Conservation (phyloP, 2,329 filamentous ascomycete species). For the Chaetoscypha palmicola region DNA sequence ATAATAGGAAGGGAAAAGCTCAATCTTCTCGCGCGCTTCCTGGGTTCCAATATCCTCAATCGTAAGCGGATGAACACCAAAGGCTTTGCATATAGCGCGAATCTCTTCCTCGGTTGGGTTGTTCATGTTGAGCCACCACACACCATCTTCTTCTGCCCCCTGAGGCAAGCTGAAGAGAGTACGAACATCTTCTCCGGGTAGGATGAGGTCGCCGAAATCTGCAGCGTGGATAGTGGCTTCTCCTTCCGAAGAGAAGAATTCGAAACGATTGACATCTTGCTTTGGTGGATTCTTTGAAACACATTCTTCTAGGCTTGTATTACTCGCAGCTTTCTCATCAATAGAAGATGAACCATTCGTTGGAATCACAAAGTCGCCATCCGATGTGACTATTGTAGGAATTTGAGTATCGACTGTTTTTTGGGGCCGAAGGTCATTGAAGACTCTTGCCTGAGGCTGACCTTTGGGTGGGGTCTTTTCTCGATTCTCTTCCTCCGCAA, state of each 20-base stretch:
- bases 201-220: constrained; percentile 78
- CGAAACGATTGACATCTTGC: constrained; percentile 70
- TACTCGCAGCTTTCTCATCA: constrained; percentile 41
- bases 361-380: constrained; percentile 52
- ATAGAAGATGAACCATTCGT: constrained; percentile 39
- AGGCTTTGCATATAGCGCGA: constrained; percentile 81
- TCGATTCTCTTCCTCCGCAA: constrained; percentile 54
- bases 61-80: constrained; percentile 90
- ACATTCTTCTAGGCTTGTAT: constrained; percentile 24
- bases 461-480: constrained; percentile 32
- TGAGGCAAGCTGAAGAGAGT: constrained; percentile 71
- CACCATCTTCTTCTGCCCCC: constrained; percentile 60
- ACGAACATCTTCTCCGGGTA: constrained; percentile 83
- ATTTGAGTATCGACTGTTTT: constrained; percentile 1
- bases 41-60: constrained; percentile 94
- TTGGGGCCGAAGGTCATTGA: constrained; percentile 29
- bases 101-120: constrained; percentile 86
- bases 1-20: constrained; percentile 95
- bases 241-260: constrained; percentile 93
- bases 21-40: constrained; percentile 96
- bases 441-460: constrained; percentile 27
- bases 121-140: constrained; percentile 98
- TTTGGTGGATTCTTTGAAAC: constrained; percentile 32
- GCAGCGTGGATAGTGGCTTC: constrained; percentile 89
- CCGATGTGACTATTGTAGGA: constrained; percentile 34